These are phyloP conservation scores for Cornus florida DNA, from an alignment of 148 eudicot genomes.

Conservation along the genomic window DNA sequence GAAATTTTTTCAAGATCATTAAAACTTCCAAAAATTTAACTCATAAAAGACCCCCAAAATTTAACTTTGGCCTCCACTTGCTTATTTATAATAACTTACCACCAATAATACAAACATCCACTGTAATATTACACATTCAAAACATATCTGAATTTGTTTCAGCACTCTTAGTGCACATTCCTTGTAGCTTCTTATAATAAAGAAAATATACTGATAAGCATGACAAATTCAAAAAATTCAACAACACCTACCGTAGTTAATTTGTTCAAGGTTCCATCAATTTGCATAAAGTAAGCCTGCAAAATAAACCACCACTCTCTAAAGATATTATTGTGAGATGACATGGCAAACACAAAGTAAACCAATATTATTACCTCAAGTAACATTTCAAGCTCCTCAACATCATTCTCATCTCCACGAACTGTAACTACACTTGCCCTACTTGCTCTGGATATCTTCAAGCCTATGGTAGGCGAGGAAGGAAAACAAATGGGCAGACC, in stretches of 20 bases:
- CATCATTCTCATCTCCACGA: conserved; percentile 69
- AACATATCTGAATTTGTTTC: not conserved
- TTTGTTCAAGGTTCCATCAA: conserved; percentile 70
- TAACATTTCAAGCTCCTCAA: conserved; percentile 77
- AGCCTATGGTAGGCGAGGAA: conserved; percentile 56
- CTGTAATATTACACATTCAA: not conserved
- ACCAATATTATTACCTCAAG: conserved; percentile 44
- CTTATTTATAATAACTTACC: not conserved
- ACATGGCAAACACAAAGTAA: not conserved
- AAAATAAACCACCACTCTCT: conserved; percentile 14
- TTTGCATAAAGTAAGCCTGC: conserved; percentile 85
- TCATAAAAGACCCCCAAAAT: not conserved
- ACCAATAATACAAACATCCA: not conserved
- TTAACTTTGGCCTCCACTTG: not conserved
- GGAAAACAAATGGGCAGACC: conserved; percentile 41
- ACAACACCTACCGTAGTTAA: conserved; percentile 51
- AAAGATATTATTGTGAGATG: conserved; percentile 11
- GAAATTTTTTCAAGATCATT: not conserved
- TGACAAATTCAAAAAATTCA: not conserved
- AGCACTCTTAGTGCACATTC: not conserved
- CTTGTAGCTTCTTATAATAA: not conserved
- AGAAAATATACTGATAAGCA: not conserved
- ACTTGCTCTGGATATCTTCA: conserved; percentile 65
- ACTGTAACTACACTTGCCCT: conserved; percentile 56
- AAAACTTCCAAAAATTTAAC: not conserved